Evolutionary conservation across 352 stramenopile species (phyloP).

Genomic region (Globisporangium iwayamae): DNA sequence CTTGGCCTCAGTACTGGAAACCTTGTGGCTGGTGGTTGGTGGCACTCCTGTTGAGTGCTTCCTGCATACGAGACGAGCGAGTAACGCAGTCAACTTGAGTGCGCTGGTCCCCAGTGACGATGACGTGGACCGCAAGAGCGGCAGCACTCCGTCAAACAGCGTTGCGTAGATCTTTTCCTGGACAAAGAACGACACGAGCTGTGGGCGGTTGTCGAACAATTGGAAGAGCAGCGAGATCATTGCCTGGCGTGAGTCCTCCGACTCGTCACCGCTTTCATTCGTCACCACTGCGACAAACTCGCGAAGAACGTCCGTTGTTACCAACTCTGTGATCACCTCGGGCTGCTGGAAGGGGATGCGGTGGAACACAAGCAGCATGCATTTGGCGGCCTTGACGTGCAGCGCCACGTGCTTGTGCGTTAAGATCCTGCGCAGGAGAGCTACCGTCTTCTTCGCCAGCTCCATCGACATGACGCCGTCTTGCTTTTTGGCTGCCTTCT

Average conservation of each 20-base stretch:
- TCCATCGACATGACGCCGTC: slow-evolving; percentile 33
- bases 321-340: slow-evolving; percentile 34
- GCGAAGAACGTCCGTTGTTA: slow-evolving; percentile 43
- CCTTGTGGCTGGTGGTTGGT: neutral
- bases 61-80: slow-evolving; percentile 52
- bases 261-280: slow-evolving; percentile 46
- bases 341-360: slow-evolving; percentile 29
- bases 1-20: neutral
- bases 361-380: slow-evolving; percentile 58
- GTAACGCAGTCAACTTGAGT: slow-evolving; percentile 53
- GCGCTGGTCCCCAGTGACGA: slow-evolving; percentile 30
- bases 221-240: slow-evolving; percentile 61
- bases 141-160: slow-evolving; percentile 51
- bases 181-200: slow-evolving; percentile 57
- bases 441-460: slow-evolving; percentile 40
- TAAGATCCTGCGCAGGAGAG: slow-evolving; percentile 42
- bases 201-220: slow-evolving; percentile 55
- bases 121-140: slow-evolving; percentile 40
- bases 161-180: slow-evolving; percentile 52
- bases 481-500: slow-evolving; percentile 15
- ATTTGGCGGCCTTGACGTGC: slow-evolving; percentile 69
- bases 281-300: slow-evolving; percentile 55
- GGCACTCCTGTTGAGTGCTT: slow-evolving; percentile 22
- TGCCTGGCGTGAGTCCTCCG: slow-evolving; percentile 63
- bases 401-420: slow-evolving; percentile 54